Percentiles rank a stretch among this genome's conserved stretches.
These are phyloP conservation scores for Erodium trifolium DNA, from an alignment of 441 rosid species.

Conservation along the genomic window DNA sequence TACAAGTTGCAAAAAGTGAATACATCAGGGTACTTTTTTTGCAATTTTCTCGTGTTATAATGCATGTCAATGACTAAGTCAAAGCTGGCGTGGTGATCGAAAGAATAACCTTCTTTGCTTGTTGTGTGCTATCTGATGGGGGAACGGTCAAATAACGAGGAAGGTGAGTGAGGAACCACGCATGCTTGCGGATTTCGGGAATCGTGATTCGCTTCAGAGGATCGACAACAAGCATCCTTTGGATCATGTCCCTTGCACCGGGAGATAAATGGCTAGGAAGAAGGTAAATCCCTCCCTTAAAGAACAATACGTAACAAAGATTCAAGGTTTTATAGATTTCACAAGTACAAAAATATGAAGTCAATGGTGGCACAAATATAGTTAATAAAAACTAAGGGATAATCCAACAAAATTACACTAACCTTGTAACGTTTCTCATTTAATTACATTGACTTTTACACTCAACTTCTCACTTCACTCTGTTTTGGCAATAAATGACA, in stretches of 20 bases:
- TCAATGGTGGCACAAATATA: not conserved
- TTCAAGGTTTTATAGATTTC: not conserved
- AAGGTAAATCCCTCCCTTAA: slow-evolving; percentile 83
- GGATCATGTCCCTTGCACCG: slow-evolving; percentile 87
- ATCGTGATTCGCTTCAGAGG: slow-evolving; percentile 88
- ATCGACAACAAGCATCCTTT: slow-evolving; percentile 90
- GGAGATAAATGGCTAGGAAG: slow-evolving; percentile 92
- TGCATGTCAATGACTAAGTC: too few relatives aligned
- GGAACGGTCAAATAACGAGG: slow-evolving; percentile 95
- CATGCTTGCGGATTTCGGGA: slow-evolving; percentile 91
- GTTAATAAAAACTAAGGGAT: not conserved
- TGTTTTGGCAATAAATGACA: too few relatives aligned
- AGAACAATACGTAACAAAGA: slow-evolving; percentile 13
- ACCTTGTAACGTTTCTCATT: too few relatives aligned
- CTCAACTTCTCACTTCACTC: too few relatives aligned
- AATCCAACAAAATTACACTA: too few relatives aligned
- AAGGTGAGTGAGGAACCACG: slow-evolving; percentile 86
- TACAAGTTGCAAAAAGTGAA: too few relatives aligned
- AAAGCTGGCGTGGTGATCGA: not conserved
- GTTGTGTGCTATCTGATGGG: slow-evolving; percentile 88
- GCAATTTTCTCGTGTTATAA: too few relatives aligned
- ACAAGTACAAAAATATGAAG: not conserved
- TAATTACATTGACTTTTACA: too few relatives aligned
- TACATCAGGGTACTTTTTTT: too few relatives aligned
- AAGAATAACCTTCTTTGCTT: slow-evolving; percentile 78